Percentiles rank a stretch among this genome's conserved stretches.
Conservation (phyloP, 2,329 filamentous ascomycete genomes). For the Hypoxylon sp. region DNA sequence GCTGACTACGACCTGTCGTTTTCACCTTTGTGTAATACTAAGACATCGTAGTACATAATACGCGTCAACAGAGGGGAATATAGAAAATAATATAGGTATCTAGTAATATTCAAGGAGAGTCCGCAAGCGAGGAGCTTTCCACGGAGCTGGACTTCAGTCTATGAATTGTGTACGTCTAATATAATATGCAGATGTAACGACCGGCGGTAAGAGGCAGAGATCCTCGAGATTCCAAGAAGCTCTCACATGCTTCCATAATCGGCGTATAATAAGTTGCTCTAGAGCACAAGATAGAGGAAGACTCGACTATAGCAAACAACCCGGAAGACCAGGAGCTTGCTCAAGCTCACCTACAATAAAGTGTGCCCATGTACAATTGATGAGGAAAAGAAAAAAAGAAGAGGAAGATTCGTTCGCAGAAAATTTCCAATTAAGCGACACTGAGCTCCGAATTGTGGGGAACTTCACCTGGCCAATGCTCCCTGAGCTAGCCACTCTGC, state of each 20-base stretch:
- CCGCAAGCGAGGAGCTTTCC: not conserved
- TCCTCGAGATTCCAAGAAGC: constrained; percentile 68
- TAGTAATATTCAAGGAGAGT: not conserved
- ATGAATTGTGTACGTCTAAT: constrained; percentile 2
- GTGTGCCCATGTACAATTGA: constrained; percentile 76
- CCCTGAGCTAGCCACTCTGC: not conserved
- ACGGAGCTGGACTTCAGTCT: constrained; percentile 7
- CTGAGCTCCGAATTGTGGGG: not conserved
- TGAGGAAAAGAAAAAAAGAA: constrained; percentile 61
- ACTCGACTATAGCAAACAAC: constrained; percentile 69
- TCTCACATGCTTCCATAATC: constrained; percentile 81
- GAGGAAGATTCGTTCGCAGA: constrained; percentile 40
- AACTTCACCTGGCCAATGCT: constrained; percentile 8
- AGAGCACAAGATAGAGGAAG: constrained; percentile 81
- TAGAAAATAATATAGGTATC: not conserved
- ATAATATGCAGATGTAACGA: constrained; percentile 69
- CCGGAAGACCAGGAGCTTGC: constrained; percentile 58
- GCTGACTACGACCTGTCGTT: not conserved
- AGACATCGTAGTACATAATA: constrained; percentile 2
- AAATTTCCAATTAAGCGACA: constrained; percentile 39
- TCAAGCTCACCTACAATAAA: constrained; percentile 81
- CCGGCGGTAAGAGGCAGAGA: constrained; percentile 80
- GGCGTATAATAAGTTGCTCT: constrained; percentile 71
- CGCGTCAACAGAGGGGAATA: not conserved
- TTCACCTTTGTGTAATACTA: constrained; percentile 1